These are phyloP conservation scores for Dryas drummondii DNA, from an alignment of 306 rosid genomes.

Conservation along the genomic window DNA sequence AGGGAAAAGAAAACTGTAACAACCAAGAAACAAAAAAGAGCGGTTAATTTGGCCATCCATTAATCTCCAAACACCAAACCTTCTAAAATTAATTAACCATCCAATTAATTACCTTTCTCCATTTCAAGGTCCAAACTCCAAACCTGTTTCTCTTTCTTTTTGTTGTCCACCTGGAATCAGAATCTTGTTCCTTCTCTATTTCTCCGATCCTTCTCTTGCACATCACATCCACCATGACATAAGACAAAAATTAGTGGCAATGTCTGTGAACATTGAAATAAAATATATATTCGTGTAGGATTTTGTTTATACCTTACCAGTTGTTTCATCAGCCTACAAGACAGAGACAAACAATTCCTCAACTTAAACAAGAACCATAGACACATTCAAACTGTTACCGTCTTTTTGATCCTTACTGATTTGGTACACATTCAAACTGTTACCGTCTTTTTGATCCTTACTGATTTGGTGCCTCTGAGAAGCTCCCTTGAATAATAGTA, in stretches of 20 bases:
- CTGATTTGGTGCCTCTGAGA: constrained; percentile 29
- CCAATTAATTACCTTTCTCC: background rate
- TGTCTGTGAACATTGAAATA: constrained; percentile 18
- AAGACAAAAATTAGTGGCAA: constrained; percentile 36
- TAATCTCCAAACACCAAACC: constrained; percentile 13
- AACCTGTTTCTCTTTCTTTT: background rate
- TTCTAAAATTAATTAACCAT: constrained; percentile 21
- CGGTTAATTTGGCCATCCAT: constrained; percentile 20
- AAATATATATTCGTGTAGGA: background rate
- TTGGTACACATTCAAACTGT: constrained; percentile 27
- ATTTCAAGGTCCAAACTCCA: background rate
- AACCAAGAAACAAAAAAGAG: constrained; percentile 4
- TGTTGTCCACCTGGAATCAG: constrained; percentile 25
- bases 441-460: constrained; percentile 13
- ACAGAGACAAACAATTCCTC: constrained; percentile 39
- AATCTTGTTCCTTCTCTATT: constrained; percentile 6
- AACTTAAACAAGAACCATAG: constrained; percentile 22
- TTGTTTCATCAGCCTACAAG: constrained; percentile 26
- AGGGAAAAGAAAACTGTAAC: constrained; percentile 18
- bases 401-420: constrained; percentile 4
- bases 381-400: constrained; percentile 25
- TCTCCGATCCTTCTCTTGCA: background rate
- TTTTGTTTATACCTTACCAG: constrained; percentile 29
- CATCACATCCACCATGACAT: constrained; percentile 30
- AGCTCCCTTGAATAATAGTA: constrained; percentile 11